Conservation (phyloP, 1,139 yeast species). For the Suhomyces terraborum region DNA sequence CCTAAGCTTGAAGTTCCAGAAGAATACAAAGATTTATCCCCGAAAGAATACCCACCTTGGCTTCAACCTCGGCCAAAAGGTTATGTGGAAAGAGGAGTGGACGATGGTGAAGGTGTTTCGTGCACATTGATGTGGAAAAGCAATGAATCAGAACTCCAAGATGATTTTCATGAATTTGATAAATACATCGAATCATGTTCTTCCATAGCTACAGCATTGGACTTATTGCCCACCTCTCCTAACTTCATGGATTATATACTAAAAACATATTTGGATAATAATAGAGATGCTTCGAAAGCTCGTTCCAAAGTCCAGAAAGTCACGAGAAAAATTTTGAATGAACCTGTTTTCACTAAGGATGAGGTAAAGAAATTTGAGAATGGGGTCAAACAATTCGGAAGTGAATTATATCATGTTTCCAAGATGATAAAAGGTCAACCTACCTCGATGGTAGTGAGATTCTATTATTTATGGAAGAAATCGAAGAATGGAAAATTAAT, state of each 20-base stretch:
- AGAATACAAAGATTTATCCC: slow-evolving; percentile 43
- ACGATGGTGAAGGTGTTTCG: slow-evolving; percentile 55
- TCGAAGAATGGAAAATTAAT: slow-evolving; percentile 70
- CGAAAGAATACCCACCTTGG: slow-evolving; percentile 67
- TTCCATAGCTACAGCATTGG: slow-evolving; percentile 54
- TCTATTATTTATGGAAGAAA: slow-evolving; percentile 89
- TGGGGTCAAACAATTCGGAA: slow-evolving; percentile 73
- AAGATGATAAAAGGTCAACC: slow-evolving; percentile 71
- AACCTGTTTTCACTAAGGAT: slow-evolving; percentile 69
- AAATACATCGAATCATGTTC: slow-evolving; percentile 56
- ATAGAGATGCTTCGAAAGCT: slow-evolving; percentile 55
- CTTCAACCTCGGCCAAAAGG: slow-evolving; percentile 78
- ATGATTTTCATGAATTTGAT: slow-evolving; percentile 46
- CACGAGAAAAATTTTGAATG: slow-evolving; percentile 62
- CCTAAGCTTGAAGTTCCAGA: slow-evolving; percentile 48
- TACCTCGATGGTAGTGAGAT: slow-evolving; percentile 77
- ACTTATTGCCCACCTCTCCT: slow-evolving; percentile 50
- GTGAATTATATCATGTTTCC: slow-evolving; percentile 75
- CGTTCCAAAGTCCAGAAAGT: slow-evolving; percentile 39
- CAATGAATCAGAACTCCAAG: slow-evolving; percentile 34
- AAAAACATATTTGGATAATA: slow-evolving; percentile 51
- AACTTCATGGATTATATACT: slow-evolving; percentile 79
- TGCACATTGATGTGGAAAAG: slow-evolving; percentile 69
- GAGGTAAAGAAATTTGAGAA: slow-evolving; percentile 73
- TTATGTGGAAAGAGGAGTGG: slow-evolving; percentile 83